Percentiles rank a stretch among this genome's conserved stretches.
Evolutionary conservation across 2,329 filamentous ascomycete genomes (phyloP).

Genomic region (Alternaria sp.): DNA sequence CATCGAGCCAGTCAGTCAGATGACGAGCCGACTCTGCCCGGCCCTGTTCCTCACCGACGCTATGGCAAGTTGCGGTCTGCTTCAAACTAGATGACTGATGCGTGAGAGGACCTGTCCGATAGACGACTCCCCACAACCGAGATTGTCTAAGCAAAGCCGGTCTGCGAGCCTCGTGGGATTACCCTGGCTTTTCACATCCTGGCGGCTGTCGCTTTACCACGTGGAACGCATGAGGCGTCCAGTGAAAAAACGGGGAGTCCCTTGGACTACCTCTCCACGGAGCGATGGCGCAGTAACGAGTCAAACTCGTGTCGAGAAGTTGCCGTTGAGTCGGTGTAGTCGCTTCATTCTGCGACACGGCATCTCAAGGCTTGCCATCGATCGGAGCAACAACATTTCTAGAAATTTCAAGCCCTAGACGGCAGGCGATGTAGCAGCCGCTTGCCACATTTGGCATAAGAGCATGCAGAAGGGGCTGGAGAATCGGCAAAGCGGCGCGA

Average conservation of each 20-base stretch:
- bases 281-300: slow-evolving; percentile 13
- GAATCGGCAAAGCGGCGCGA: slow-evolving; percentile 9
- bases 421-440: slow-evolving; percentile 1
- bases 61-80: slow-evolving; percentile 32
- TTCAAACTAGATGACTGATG: slow-evolving; percentile 21
- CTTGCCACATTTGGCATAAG: slow-evolving; percentile 8
- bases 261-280: slow-evolving; percentile 1
- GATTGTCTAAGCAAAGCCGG: slow-evolving; percentile 17
- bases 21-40: slow-evolving; percentile 31
- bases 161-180: slow-evolving; percentile 19
- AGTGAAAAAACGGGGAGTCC: slow-evolving; percentile 1
- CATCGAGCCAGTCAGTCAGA: slow-evolving; percentile 18
- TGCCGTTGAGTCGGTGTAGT: slow-evolving; percentile 33
- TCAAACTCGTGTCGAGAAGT: slow-evolving; percentile 18
- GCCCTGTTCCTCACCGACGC: slow-evolving; percentile 22
- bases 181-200: slow-evolving; percentile 15
- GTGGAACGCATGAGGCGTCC: slow-evolving; percentile 27
- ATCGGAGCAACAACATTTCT: slow-evolving; percentile 9
- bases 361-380: slow-evolving; percentile 10
- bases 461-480: slow-evolving; percentile 1
- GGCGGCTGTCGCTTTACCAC: slow-evolving; percentile 20
- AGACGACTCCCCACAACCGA: slow-evolving; percentile 24
- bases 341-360: slow-evolving; percentile 27
- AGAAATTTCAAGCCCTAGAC: slow-evolving; percentile 5
- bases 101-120: slow-evolving; percentile 16